Conservation (phyloP, 305 asterid species). For the Lippia alba region DNA sequence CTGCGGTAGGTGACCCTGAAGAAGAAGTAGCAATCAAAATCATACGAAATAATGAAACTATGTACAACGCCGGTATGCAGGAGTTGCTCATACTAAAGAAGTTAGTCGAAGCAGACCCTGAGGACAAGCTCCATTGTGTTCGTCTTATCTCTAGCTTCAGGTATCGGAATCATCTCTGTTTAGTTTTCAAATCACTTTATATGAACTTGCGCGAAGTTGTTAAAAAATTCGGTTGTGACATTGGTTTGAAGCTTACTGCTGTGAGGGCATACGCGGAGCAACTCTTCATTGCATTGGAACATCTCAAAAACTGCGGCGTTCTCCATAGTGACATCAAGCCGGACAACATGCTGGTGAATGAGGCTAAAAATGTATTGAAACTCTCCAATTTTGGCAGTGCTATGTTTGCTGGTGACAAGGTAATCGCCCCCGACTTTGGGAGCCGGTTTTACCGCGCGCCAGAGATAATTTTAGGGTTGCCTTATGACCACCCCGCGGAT, state of each 20-base stretch:
- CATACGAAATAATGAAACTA: conserved; percentile 89
- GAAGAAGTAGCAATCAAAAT: conserved; percentile 91
- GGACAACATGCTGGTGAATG: conserved; percentile 98
- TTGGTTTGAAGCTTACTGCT: conserved; percentile 97
- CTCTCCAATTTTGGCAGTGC: conserved; percentile 98
- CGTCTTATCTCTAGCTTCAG: conserved; percentile 92
- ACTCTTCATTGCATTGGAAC: conserved; percentile 92
- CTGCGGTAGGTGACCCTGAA: conserved; percentile 69
- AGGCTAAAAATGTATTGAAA: conserved; percentile 87
- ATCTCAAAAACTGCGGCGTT: conserved; percentile 90
- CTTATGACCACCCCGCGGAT: conserved; percentile 98
- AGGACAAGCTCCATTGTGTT: conserved; percentile 94
- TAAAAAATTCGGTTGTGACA: conserved; percentile 98
- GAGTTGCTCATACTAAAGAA: conserved; percentile 90
- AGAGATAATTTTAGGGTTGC: conserved; percentile 90
- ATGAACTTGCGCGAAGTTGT: conserved; percentile 98
- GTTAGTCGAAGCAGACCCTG: conserved; percentile 95
- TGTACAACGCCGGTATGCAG: conserved; percentile 98
- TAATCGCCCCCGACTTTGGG: conserved; percentile 93
- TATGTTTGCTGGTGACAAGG: conserved; percentile 98
- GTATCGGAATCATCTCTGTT: conserved; percentile 98
- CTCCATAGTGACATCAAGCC: conserved; percentile 99
- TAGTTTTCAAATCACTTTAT: conserved; percentile 99
- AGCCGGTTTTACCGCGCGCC: conserved; percentile 99
- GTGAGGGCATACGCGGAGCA: conserved; percentile 98